A percentile compares a stretch with the other conserved stretches of the same genome.
phyloP scores from a whole-genome alignment of 2,329 filamentous ascomycete species.

The Ophiostoma piceae region DNA sequence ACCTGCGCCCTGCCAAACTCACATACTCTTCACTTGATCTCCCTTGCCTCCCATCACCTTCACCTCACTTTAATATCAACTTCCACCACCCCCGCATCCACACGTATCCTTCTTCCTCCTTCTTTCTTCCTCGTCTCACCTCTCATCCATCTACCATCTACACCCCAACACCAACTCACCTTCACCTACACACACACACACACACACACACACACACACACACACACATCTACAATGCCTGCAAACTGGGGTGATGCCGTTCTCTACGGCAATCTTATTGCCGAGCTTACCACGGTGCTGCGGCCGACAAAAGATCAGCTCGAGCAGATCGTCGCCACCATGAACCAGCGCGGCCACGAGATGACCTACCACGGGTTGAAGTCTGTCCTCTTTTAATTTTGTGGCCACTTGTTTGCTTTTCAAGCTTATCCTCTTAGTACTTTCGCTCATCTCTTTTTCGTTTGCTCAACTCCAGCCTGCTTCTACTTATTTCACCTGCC shows the following conservation, averaged over 20 bases:
- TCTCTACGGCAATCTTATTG: constrained; percentile 41
- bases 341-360: constrained; percentile 31
- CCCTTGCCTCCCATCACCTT: background rate
- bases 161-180: background rate
- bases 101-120: too few species aligned
- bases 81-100: too few species aligned
- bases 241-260: background rate
- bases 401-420: background rate
- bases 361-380: constrained; percentile 27
- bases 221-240: constrained; percentile 24
- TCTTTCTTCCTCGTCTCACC: too few species aligned
- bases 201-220: constrained; percentile 27
- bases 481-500: background rate
- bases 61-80: too few species aligned
- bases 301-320: constrained; percentile 35
- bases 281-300: constrained; percentile 38
- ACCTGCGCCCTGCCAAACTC: background rate
- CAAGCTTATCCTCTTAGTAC: background rate
- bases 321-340: constrained; percentile 27
- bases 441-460: background rate
- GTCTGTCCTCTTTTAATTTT: constrained; percentile 18
- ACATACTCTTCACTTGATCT: background rate
- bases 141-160: background rate
- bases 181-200: constrained; percentile 27
- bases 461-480: background rate